A percentile compares a stretch with the other conserved stretches of the same genome.
Evolutionary conservation across 2,329 filamentous ascomycete genomes (phyloP).

Genomic region (Sporothrix euskadiensis): DNA sequence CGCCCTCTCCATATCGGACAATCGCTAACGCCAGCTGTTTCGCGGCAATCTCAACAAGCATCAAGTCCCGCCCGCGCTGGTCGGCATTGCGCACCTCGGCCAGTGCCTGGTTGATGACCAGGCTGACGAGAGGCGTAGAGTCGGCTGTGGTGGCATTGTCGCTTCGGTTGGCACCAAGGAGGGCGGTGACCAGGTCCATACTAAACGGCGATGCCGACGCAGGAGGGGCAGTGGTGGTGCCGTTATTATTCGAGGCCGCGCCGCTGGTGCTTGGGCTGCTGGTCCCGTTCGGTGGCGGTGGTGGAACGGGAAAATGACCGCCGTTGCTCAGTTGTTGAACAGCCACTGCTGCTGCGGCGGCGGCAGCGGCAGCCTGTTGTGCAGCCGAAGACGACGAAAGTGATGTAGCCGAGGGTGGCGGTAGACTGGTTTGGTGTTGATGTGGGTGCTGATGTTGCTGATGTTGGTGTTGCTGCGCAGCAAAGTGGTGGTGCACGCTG

Average conservation of each 20-base stretch:
- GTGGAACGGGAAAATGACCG: not conserved
- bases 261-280: not conserved
- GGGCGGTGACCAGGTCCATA: constrained; percentile 25
- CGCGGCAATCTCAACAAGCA: constrained; percentile 56
- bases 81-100: constrained; percentile 48
- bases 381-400: not conserved
- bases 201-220: not conserved
- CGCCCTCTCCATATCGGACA: constrained; percentile 49
- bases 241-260: not conserved
- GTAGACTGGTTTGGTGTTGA: not conserved
- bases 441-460: not conserved
- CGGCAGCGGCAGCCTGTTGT: constrained; percentile 17
- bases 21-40: constrained; percentile 57
- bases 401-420: constrained; percentile 8
- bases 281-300: not conserved
- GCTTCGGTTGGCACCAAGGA: constrained; percentile 16
- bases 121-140: constrained; percentile 41
- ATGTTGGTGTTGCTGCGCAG: not conserved
- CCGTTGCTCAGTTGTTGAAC: constrained; percentile 28
- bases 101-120: constrained; percentile 50
- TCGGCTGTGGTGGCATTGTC: not conserved
- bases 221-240: not conserved
- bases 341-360: constrained; percentile 30
- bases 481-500: not conserved
- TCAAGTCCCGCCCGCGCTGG: constrained; percentile 49